Conservation (phyloP, 352 stramenopile species). For the Phytopythium sindhum region DNA sequence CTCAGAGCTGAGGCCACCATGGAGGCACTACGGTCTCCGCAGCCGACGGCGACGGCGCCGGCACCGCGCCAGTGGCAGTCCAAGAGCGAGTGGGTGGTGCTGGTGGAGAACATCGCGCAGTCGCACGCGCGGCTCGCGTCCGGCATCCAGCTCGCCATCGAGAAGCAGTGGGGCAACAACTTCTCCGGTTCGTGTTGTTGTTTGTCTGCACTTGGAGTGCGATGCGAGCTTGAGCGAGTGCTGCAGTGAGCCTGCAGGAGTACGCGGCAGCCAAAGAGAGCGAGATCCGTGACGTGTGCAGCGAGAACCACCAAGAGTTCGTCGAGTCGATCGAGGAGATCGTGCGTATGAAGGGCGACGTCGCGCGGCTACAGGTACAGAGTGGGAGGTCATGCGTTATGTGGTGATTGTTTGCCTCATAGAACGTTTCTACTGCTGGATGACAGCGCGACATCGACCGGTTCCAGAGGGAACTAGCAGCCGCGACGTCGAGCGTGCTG, state of each 20-base stretch:
- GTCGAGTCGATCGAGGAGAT: conserved; percentile 83
- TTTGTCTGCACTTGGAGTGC: too few relatives aligned
- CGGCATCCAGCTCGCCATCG: conserved; percentile 73
- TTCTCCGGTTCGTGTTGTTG: conserved; percentile 39
- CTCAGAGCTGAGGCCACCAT: neutral
- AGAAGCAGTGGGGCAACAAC: conserved; percentile 79
- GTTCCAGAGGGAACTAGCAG: conserved; percentile 57
- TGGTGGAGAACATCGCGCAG: conserved; percentile 81
- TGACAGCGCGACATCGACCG: conserved; percentile 57
- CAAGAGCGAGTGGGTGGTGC: conserved; percentile 70
- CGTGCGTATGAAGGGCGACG: conserved; percentile 75
- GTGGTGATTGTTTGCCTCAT: too few relatives aligned
- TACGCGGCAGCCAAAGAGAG: conserved; percentile 61
- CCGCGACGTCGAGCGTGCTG: conserved; percentile 46
- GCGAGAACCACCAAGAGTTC: conserved; percentile 76
- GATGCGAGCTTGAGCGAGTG: conserved; percentile 3
- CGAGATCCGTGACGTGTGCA: conserved; percentile 76
- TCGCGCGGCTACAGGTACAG: conserved; percentile 56
- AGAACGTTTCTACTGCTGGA: neutral
- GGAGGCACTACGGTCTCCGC: neutral
- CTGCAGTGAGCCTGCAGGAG: conserved; percentile 48
- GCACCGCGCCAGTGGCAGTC: conserved; percentile 44
- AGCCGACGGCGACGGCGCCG: neutral
- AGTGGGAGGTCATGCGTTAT: neutral
- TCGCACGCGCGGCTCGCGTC: conserved; percentile 63